A percentile compares a stretch with the other conserved stretches of the same genome.
Conservation (phyloP, 768 basidiomycete species). For the Rhodotorula babjevae region DNA sequence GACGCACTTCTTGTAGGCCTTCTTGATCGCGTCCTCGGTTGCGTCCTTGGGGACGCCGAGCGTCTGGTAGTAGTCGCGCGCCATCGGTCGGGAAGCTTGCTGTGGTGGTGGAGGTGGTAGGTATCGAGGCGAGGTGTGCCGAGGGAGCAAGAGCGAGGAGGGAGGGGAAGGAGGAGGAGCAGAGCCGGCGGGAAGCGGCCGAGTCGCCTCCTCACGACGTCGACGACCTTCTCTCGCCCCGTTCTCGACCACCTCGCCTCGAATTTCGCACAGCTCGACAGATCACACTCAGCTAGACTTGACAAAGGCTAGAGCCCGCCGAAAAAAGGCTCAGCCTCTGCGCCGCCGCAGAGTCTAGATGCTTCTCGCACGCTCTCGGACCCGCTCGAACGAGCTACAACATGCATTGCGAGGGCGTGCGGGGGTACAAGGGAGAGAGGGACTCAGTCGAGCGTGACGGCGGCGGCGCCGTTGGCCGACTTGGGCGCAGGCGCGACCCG, state of each 20-base stretch:
- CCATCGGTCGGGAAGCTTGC: constrained; percentile 59
- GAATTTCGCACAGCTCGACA: no score
- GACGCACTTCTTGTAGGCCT: constrained; percentile 73
- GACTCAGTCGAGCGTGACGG: not conserved
- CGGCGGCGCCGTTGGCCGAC: not conserved
- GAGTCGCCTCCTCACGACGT: no score
- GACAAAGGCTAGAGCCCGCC: no score
- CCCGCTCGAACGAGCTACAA: not conserved
- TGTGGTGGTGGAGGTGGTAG: not conserved
- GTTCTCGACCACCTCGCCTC: no score
- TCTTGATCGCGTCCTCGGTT: constrained; percentile 75
- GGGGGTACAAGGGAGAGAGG: not conserved
- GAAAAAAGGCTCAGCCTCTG: no score
- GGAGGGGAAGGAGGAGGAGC: not conserved
- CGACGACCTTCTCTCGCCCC: no score
- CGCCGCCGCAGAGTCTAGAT: no score
- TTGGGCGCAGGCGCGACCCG: not conserved
- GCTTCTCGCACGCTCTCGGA: no score
- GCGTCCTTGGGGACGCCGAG: constrained; percentile 71
- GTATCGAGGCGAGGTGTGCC: no score
- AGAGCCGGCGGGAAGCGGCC: no score
- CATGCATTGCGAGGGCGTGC: not conserved
- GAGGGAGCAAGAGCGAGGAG: no score
- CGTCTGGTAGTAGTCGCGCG: constrained; percentile 80
- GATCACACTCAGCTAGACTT: no score